phyloP scores from a whole-genome alignment of 805 yeast species.

The Blastobotrys muscicola region DNA sequence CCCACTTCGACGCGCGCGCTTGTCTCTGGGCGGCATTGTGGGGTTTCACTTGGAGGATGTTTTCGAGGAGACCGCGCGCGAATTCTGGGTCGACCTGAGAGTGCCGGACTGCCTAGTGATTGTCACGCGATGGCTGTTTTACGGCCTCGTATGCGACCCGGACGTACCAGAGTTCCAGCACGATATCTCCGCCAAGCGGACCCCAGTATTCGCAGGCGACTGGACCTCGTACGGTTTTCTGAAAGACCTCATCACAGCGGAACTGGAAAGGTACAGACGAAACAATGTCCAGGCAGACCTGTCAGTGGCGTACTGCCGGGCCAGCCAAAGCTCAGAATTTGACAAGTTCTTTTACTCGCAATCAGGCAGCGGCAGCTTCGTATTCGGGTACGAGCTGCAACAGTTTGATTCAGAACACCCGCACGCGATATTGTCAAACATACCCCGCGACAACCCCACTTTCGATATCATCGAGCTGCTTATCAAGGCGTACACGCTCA shows the following conservation, averaged over 20 bases:
- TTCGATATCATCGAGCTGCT: conserved; percentile 4
- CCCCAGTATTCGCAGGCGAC: too few species aligned
- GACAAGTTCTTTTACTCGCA: too few species aligned
- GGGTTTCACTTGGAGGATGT: conserved; percentile 5
- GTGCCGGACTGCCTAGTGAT: background rate
- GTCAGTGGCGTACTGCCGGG: too few species aligned
- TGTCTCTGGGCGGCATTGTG: conserved; percentile 4
- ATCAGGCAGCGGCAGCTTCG: too few species aligned
- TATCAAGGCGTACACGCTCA: conserved; percentile 4
- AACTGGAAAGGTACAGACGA: too few species aligned
- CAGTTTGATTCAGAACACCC: conserved; percentile 7
- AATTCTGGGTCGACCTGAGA: background rate
- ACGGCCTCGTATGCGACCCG: conserved; percentile 9
- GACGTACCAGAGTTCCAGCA: conserved; percentile 2
- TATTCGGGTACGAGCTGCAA: background rate
- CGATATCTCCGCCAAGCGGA: too few species aligned
- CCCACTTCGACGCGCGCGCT: background rate
- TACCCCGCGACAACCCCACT: conserved; percentile 5
- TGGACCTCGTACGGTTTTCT: too few species aligned
- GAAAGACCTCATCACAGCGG: too few species aligned
- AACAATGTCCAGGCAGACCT: too few species aligned
- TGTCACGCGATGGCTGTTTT: conserved; percentile 8
- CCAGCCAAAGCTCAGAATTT: too few species aligned
- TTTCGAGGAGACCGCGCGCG: background rate
- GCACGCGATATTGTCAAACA: conserved; percentile 6